Percentiles rank a stretch among this genome's conserved stretches.
These are phyloP conservation scores for Paraphoma sp. DNA, from an alignment of 2,329 filamentous ascomycete genomes.

Conservation along the genomic window DNA sequence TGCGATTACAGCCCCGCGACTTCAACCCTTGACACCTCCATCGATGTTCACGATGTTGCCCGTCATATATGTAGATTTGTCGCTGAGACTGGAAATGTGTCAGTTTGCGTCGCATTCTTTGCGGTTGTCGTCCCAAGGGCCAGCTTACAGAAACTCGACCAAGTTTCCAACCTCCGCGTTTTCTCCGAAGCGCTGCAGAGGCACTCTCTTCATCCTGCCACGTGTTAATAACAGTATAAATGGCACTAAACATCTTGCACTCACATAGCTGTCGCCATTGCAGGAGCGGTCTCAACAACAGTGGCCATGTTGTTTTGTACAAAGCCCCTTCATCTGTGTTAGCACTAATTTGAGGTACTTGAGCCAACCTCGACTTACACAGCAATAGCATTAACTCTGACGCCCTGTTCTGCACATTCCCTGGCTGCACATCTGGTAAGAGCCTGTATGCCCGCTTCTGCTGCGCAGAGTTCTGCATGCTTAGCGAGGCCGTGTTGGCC, in stretches of 20 bases:
- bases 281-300: no score
- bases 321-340: no score
- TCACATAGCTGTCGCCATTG: no score
- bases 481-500: not conserved
- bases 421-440: not conserved
- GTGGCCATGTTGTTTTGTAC: no score
- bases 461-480: not conserved
- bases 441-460: not conserved
- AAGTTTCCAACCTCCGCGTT: not conserved
- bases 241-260: no score
- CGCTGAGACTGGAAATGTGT: not conserved
- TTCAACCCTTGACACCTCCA: not conserved
- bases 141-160: not conserved
- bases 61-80: constrained; percentile 2
- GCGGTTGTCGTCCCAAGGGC: not conserved
- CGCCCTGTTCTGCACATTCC: not conserved
- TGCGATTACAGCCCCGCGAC: not conserved
- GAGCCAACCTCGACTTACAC: not conserved
- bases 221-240: no score
- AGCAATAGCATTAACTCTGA: not conserved
- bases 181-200: not conserved
- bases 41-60: not conserved
- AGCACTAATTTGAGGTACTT: no score
- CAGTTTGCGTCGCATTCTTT: not conserved
- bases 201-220: not conserved